Evolutionary conservation across 768 basidiomycete species (phyloP), one percentile per base, ranked within the genome.

Genomic region (Candolleomyces aberdarensis): DNA sequence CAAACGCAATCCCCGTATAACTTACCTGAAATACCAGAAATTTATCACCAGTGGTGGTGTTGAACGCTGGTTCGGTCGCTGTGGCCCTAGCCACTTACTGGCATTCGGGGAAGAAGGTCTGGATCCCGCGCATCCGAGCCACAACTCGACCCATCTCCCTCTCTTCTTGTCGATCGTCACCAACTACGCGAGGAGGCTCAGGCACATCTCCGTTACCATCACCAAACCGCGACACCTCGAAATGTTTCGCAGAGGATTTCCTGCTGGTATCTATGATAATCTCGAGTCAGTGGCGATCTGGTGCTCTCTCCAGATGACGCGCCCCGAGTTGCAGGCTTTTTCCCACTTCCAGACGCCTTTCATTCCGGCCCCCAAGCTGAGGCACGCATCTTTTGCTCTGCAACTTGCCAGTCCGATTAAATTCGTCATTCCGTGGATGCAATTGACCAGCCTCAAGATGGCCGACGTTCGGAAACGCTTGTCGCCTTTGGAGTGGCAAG

Each of bases 131-230:
- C 17, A 22, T 5, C 20, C 19, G 6, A 39, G 15, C 13, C 32
- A 7, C 6, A 4, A 15, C 15, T 14, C 52, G 2, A 31, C 52
- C 11, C 15, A 7, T 5, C 19, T 54, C 29, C 14, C 14, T 20
- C 15, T 32, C 1, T 54, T 32, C 52, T 31, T 54, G 13, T 10
- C 31, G 14, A 54, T 39, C 17, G 32, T 54, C 10, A 5, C 32
- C 31, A 54, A 54, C 32, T 54, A 54, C 13, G 52, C 52, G 31
- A 54, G 52, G 52, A 54, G 52, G 52, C 20, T 54, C 31, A 31
- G 17, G 32, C 26, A 39, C 15, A 22, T 54, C 15, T 31, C 26
- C 15, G 17, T 54, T 15, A 31, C 29, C 15, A 54, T 54, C 20
- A 54, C 29, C 26, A 54, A 54, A 31, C 9, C 32, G 3, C 19